A percentile compares a stretch with the other conserved stretches of the same genome.
phyloP scores from a whole-genome alignment of 2,329 filamentous ascomycete genomes.

The Claviceps humidiphila region DNA sequence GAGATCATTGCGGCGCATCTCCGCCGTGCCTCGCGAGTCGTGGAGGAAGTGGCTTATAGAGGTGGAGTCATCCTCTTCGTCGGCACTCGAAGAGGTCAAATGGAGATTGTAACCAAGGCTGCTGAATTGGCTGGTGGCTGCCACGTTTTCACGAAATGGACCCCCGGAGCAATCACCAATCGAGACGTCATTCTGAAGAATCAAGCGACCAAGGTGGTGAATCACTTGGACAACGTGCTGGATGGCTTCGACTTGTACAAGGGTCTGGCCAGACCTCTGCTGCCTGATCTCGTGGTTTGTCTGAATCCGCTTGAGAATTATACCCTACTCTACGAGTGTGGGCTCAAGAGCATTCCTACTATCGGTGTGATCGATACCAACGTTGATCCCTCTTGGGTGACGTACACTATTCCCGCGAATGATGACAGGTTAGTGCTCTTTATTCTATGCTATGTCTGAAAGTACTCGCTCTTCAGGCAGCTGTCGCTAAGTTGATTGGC shows the following conservation, averaged over 20 bases:
- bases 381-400: slow-evolving; percentile 82
- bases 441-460: not conserved
- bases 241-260: slow-evolving; percentile 53
- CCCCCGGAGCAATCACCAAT: slow-evolving; percentile 83
- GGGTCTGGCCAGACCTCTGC: slow-evolving; percentile 49
- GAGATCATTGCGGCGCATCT: slow-evolving; percentile 82
- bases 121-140: slow-evolving; percentile 66
- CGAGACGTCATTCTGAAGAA: slow-evolving; percentile 71
- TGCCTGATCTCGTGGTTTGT: slow-evolving; percentile 84
- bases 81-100: slow-evolving; percentile 73
- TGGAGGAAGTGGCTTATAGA: slow-evolving; percentile 69
- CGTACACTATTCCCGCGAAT: slow-evolving; percentile 92
- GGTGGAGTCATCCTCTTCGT: slow-evolving; percentile 85
- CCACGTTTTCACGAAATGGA: slow-evolving; percentile 89
- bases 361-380: slow-evolving; percentile 94
- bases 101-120: slow-evolving; percentile 65
- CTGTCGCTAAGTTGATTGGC: slow-evolving; percentile 3
- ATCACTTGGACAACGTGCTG: slow-evolving; percentile 53
- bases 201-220: slow-evolving; percentile 59
- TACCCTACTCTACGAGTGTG: slow-evolving; percentile 81
- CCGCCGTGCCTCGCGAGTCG: slow-evolving; percentile 82
- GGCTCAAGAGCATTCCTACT: slow-evolving; percentile 74
- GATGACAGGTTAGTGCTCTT: slow-evolving; percentile 62
- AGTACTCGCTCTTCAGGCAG: not conserved
- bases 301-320: slow-evolving; percentile 91